Conservation (phyloP, 495 filamentous ascomycete species). For the Hypoxylon rickii region DNA sequence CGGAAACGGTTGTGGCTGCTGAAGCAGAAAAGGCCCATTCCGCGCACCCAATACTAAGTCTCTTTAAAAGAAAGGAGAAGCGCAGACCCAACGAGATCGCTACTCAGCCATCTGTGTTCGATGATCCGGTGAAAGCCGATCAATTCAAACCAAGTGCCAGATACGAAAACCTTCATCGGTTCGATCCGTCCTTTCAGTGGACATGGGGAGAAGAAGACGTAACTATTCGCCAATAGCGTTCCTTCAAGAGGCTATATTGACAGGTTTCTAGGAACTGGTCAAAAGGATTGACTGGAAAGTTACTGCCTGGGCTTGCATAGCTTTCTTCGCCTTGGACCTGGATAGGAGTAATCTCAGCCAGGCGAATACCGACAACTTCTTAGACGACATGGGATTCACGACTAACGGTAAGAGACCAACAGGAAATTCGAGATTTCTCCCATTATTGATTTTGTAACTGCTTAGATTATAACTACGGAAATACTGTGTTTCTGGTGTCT, state of each 20-base stretch:
- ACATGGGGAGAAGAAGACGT: constrained; percentile 33
- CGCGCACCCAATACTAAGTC: constrained; percentile 14
- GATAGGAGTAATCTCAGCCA: constrained; percentile 30
- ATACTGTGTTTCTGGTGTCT: constrained; percentile 68
- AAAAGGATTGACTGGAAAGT: constrained; percentile 40
- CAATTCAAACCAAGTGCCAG: constrained; percentile 56
- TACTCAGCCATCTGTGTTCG: constrained; percentile 38
- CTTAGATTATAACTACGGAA: constrained; percentile 71
- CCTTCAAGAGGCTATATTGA: too few species aligned
- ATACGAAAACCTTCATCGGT: constrained; percentile 58
- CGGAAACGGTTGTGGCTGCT: too few species aligned
- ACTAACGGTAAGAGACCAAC: constrained; percentile 56
- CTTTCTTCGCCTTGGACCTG: constrained; percentile 26
- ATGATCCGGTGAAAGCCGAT: constrained; percentile 52
- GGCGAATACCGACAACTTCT: constrained; percentile 62
- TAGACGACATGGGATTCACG: constrained; percentile 57
- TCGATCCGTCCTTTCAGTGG: constrained; percentile 22
- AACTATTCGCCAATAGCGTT: too few species aligned
- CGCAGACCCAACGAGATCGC: constrained; percentile 20
- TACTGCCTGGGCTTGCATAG: constrained; percentile 28
- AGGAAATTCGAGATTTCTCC: background rate
- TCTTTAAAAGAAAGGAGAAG: constrained; percentile 19
- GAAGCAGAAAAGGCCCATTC: too few species aligned
- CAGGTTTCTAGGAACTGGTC: constrained; percentile 17
- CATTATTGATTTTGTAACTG: too few species aligned